These are phyloP conservation scores for Lomentospora prolificans DNA, from an alignment of 2,329 filamentous ascomycete species.

Conservation along the genomic window DNA sequence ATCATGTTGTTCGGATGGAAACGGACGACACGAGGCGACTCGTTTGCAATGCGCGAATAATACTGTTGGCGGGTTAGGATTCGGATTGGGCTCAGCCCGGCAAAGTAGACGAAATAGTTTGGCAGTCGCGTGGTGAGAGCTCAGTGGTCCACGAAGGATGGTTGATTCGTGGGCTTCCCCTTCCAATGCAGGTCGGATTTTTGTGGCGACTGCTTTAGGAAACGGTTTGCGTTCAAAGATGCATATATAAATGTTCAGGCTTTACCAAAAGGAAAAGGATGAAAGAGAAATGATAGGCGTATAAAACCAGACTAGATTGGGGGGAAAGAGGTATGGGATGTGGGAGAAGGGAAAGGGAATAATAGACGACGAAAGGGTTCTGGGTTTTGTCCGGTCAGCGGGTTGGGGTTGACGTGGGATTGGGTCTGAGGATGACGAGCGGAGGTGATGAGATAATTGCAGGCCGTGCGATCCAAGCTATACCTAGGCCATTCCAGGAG, in stretches of 20 bases:
- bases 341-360: not conserved
- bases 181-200: not conserved
- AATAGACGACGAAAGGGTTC: not conserved
- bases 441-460: conserved; percentile 4
- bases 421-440: conserved; percentile 5
- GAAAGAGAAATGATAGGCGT: not conserved
- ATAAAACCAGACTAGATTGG: not conserved
- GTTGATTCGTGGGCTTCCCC: not conserved
- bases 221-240: not conserved
- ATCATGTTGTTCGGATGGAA: conserved; percentile 3
- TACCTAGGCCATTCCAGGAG: not conserved
- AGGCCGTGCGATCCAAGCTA: not conserved
- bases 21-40: conserved; percentile 1
- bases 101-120: not conserved
- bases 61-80: conserved; percentile 1
- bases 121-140: not conserved
- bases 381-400: not conserved
- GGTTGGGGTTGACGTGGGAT: conserved; percentile 6
- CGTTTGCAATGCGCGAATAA: not conserved
- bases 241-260: not conserved
- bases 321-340: not conserved
- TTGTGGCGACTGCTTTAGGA: not conserved
- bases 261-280: not conserved
- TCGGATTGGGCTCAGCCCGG: conserved; percentile 1
- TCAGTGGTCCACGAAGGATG: conserved; percentile 4